These are phyloP conservation scores for Saccharomyces hybrid DNA, from an alignment of 1,139 yeast species.

Conservation along the genomic window DNA sequence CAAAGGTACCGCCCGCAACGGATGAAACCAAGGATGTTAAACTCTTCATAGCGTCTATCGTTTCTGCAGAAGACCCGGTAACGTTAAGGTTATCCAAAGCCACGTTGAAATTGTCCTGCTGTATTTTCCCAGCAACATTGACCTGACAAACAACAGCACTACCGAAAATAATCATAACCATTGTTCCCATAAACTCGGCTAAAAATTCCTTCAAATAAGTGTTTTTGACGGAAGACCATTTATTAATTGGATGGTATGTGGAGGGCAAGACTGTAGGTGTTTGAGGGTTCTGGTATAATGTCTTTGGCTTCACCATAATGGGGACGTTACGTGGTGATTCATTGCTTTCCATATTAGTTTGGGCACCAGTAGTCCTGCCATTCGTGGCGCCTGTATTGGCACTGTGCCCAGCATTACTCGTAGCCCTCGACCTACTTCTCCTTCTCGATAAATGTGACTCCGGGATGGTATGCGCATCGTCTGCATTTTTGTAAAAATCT, in stretches of 20 bases:
- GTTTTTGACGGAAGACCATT: conserved; percentile 29
- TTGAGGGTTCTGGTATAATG: conserved; percentile 32
- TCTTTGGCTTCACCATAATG: conserved; percentile 31
- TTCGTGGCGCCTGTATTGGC: conserved; percentile 1
- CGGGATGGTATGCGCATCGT: conserved; percentile 1
- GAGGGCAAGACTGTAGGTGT: conserved; percentile 33
- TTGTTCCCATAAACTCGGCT: conserved; percentile 45
- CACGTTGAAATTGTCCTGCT: conserved; percentile 13
- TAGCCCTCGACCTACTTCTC: conserved; percentile 1
- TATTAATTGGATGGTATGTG: conserved; percentile 32
- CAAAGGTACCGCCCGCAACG: conserved; percentile 36
- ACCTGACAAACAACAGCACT: conserved; percentile 43
- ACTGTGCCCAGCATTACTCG: not conserved
- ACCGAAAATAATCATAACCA: conserved; percentile 38
- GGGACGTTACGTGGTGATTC: conserved; percentile 16
- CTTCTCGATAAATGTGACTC: conserved; percentile 1
- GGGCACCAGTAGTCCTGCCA: conserved; percentile 2
- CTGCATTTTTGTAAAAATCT: conserved; percentile 8
- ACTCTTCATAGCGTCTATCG: conserved; percentile 12
- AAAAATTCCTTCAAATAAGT: conserved; percentile 29
- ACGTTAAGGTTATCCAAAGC: conserved; percentile 10
- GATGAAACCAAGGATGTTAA: conserved; percentile 16
- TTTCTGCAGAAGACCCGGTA: conserved; percentile 8
- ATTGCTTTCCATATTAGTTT: conserved; percentile 2
- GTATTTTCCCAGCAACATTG: conserved; percentile 18